Evolutionary conservation across 2,329 filamentous ascomycete genomes (phyloP).

Genomic region (Xylaria sp.): DNA sequence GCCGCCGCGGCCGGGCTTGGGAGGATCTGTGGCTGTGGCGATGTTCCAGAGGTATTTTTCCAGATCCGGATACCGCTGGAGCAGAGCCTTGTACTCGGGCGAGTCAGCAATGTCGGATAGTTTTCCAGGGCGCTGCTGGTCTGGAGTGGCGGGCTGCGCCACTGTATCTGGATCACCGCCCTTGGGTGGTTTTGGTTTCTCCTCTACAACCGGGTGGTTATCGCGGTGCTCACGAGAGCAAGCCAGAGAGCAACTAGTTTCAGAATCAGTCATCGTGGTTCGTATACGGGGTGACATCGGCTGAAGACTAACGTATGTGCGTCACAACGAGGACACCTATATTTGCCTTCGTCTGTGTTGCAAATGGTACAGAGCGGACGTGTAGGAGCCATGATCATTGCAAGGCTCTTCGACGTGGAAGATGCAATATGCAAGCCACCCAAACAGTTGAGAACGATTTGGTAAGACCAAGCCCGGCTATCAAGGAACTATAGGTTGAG

Average conservation of each 20-base stretch:
- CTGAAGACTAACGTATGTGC: slow-evolving; percentile 64
- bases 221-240: slow-evolving; percentile 66
- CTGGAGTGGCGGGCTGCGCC: background rate
- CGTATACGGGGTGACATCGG: background rate
- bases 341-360: slow-evolving; percentile 63
- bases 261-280: slow-evolving; percentile 18
- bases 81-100: slow-evolving; percentile 47
- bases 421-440: background rate
- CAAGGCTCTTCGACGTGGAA: background rate
- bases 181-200: slow-evolving; percentile 25
- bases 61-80: slow-evolving; percentile 47
- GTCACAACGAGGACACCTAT: slow-evolving; percentile 71
- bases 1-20: slow-evolving; percentile 29
- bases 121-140: slow-evolving; percentile 16
- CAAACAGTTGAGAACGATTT: background rate
- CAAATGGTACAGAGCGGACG: slow-evolving; percentile 63
- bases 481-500: background rate
- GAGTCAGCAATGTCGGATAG: slow-evolving; percentile 45
- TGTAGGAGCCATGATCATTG: slow-evolving; percentile 42
- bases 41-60: slow-evolving; percentile 46
- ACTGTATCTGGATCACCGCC: background rate
- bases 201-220: slow-evolving; percentile 58
- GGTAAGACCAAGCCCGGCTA: background rate
- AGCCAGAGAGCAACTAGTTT: slow-evolving; percentile 65
- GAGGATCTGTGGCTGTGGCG: slow-evolving; percentile 49